Evolutionary conservation across 331 rosid species (phyloP).

Genomic region (Arachis monticola): DNA sequence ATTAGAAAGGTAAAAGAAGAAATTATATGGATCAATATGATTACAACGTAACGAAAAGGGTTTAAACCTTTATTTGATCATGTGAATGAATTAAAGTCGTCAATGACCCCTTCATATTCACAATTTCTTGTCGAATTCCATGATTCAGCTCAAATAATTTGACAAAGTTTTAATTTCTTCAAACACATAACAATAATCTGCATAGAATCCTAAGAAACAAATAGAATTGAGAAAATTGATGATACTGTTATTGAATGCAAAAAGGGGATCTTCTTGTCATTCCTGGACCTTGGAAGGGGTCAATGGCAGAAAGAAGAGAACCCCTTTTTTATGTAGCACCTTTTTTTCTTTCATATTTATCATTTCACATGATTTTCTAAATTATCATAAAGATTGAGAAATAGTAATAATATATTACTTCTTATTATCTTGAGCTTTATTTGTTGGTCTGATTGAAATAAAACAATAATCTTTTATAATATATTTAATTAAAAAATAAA

Average conservation of each 20-base stretch:
- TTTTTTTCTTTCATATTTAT: neutral
- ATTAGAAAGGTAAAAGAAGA: neutral
- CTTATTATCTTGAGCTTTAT: too few relatives aligned
- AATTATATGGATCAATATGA: neutral
- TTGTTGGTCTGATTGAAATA: too few relatives aligned
- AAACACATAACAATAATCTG: neutral
- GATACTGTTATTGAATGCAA: neutral
- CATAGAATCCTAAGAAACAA: neutral
- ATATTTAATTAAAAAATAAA: too few relatives aligned
- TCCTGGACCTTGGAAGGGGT: neutral
- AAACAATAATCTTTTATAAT: too few relatives aligned
- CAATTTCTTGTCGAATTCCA: neutral
- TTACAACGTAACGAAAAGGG: neutral
- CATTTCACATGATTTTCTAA: neutral
- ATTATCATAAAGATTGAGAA: too few relatives aligned
- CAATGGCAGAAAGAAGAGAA: neutral
- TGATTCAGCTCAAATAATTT: neutral
- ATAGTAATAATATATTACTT: too few relatives aligned
- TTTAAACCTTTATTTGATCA: neutral
- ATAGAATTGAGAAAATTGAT: neutral
- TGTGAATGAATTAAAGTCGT: neutral
- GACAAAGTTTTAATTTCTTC: neutral
- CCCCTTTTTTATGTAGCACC: neutral
- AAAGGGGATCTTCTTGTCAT: neutral
- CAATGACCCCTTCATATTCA: neutral